Evolutionary conservation across 495 filamentous ascomycete species (phyloP), one percentile per base, ranked within the genome.

Genomic region (Chaetomium tenue): DNA sequence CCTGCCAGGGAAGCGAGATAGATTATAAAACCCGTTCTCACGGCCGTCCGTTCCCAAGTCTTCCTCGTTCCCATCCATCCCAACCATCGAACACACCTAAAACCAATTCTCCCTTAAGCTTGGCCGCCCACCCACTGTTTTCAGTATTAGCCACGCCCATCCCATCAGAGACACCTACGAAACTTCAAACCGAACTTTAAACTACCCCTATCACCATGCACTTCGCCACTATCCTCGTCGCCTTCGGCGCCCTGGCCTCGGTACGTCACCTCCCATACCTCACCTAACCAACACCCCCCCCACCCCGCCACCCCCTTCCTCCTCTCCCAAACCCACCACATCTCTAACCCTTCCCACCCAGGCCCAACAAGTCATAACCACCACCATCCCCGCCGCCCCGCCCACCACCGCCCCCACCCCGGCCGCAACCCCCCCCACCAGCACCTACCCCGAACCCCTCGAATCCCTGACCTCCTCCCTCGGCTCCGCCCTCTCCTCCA

Each of bases 141-240:
- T 37, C 33, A 37, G 33, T 23, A 55, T 30, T 7, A 8, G 33
- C 22, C 33, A 15, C 11, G 11, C 0, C 5, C 20, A 3, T 46
- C 39, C 53, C n/a, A 23, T 23, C 9, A 40, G n/a, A 54, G 13
- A 50, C 46, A 37, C 30, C n/a, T 18, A 22, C 7, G 53, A 28
- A 18, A 51, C 50, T 16, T 33, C 7, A 60, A 5, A 22, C 47
- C 46, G 26, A n/a, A n/a, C n/a, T n/a, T n/a, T n/a, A n/a, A n/a
- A n/a, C n/a, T n/a, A n/a, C 54, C 65, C 54, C 66, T 52, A 5
- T 65, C 70, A 72, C 66, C 1, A 73, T 73, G 70, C 68, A 67
- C 64, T 69, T 39, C 65, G 39, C 72, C 18, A 48, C 64, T 33
- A 46, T 72, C 67, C 22, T 75, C 68, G 56, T 61, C 50, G 68